phyloP scores from a whole-genome alignment of 2,329 filamentous ascomycete genomes.

The Colletotrichum gigasporum region DNA sequence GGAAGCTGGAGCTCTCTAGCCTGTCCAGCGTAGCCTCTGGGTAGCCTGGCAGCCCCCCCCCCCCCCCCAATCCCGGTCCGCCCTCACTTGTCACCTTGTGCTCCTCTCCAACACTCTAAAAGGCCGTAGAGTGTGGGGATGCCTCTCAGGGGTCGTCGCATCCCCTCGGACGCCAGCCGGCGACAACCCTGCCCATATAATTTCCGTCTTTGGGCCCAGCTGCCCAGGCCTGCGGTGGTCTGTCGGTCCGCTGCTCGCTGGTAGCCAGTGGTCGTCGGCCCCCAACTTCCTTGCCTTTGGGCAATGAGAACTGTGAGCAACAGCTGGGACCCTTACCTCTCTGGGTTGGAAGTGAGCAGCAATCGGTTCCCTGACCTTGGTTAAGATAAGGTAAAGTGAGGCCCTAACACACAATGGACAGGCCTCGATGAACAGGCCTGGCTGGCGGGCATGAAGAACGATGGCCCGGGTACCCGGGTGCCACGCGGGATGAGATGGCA shows the following conservation, averaged over 20 bases:
- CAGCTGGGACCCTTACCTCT: too few species aligned
- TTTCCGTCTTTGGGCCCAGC: neutral
- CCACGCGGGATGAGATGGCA: neutral
- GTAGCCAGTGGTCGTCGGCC: neutral
- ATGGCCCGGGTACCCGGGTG: slow-evolving; percentile 1
- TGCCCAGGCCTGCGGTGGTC: slow-evolving; percentile 1
- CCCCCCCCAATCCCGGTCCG: slow-evolving; percentile 10
- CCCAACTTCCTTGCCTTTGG: too few species aligned
- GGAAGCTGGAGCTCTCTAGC: slow-evolving; percentile 22
- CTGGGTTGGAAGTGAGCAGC: too few species aligned
- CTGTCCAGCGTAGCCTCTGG: too few species aligned
- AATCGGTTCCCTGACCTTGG: too few species aligned
- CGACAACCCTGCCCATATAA: neutral
- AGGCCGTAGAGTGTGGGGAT: slow-evolving; percentile 17
- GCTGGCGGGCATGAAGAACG: neutral
- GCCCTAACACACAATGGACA: too few species aligned
- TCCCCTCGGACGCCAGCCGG: neutral
- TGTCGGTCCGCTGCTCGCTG: neutral
- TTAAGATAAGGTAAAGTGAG: too few species aligned
- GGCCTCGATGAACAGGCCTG: neutral
- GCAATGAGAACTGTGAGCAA: too few species aligned
- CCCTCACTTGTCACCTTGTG: neutral
- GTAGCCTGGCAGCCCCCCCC: too few species aligned
- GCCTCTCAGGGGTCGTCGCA: slow-evolving; percentile 1
- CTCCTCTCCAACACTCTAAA: slow-evolving; percentile 8